A percentile compares a stretch with the other conserved stretches of the same genome.
Conservation (phyloP, 1,284 basidiomycete species). For the Heliocybe sulcata region DNA sequence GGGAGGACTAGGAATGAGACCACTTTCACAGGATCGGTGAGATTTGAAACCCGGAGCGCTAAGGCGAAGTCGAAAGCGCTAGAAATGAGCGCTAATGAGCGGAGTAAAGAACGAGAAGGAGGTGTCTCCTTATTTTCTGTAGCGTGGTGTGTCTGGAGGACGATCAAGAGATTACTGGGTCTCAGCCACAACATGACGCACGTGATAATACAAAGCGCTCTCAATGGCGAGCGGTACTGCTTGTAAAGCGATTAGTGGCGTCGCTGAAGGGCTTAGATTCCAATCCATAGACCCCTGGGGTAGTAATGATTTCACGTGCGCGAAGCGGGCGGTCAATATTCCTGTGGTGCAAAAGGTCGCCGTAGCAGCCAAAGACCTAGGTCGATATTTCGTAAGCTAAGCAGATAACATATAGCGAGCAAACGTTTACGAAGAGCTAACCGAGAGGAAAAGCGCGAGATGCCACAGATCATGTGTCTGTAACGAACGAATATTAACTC, state of each 20-base stretch:
- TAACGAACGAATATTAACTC: not conserved
- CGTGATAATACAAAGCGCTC: constrained; percentile 25
- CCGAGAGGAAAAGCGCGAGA: constrained; percentile 54
- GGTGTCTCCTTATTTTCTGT: not conserved
- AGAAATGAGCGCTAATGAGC: constrained; percentile 30
- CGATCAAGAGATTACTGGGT: no score
- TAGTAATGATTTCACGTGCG: constrained; percentile 25
- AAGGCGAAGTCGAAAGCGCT: constrained; percentile 48
- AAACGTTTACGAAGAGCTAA: constrained; percentile 19
- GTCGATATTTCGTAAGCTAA: not conserved
- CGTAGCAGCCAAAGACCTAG: constrained; percentile 29
- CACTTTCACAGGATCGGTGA: constrained; percentile 46
- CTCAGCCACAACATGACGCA: constrained; percentile 14
- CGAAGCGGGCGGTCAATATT: constrained; percentile 34
- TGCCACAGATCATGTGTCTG: constrained; percentile 66
- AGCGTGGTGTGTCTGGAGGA: no score
- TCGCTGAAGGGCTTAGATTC: constrained; percentile 27
- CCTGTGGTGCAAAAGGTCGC: constrained; percentile 48
- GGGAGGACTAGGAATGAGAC: constrained; percentile 50
- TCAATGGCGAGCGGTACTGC: constrained; percentile 27
- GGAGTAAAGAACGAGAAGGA: not conserved
- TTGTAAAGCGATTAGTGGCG: constrained; percentile 29
- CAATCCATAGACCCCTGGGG: constrained; percentile 20
- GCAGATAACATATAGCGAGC: no score
- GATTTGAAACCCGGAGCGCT: constrained; percentile 48